phyloP scores from a whole-genome alignment of 768 basidiomycete species.

The Suillus occidentalis region DNA sequence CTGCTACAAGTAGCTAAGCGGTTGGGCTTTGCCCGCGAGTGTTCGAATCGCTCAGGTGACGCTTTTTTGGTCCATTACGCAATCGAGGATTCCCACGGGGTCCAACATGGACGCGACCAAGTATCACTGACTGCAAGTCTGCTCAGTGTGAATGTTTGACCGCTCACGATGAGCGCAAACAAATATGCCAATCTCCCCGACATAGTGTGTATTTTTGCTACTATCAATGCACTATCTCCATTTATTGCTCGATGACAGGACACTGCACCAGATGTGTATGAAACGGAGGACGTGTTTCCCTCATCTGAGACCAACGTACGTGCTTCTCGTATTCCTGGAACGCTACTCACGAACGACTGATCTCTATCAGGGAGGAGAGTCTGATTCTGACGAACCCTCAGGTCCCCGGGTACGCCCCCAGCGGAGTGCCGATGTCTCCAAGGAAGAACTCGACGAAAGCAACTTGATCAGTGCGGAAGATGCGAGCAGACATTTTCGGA shows the following conservation, averaged over 20 bases:
- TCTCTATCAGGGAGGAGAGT: conserved; percentile 53
- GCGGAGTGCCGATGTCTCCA: conserved; percentile 37
- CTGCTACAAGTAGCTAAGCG: conserved; percentile 56
- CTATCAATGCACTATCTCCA: background rate
- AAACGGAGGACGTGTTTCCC: conserved; percentile 79
- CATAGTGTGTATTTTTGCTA: conserved; percentile 57
- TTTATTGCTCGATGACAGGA: conserved; percentile 50
- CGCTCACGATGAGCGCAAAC: conserved; percentile 52
- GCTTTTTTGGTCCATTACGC: conserved; percentile 34
- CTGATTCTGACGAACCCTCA: conserved; percentile 64
- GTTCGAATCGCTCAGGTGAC: conserved; percentile 66
- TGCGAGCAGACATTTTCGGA: conserved; percentile 68
- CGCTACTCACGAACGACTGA: conserved; percentile 6
- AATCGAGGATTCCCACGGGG: background rate
- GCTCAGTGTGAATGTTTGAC: background rate
- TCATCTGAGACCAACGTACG: conserved; percentile 52
- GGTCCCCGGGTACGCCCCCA: conserved; percentile 34
- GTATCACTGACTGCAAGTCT: background rate
- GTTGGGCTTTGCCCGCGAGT: conserved; percentile 63
- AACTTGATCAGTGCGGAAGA: conserved; percentile 64
- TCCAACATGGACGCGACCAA: background rate
- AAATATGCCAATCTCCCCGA: conserved; percentile 93
- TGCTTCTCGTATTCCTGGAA: conserved; percentile 9
- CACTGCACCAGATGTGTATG: conserved; percentile 89
- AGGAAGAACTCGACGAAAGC: conserved; percentile 71